A percentile compares a stretch with the other conserved stretches of the same genome.
Evolutionary conservation across 495 filamentous ascomycete genomes (phyloP).

Genomic region (Letharia lupina): DNA sequence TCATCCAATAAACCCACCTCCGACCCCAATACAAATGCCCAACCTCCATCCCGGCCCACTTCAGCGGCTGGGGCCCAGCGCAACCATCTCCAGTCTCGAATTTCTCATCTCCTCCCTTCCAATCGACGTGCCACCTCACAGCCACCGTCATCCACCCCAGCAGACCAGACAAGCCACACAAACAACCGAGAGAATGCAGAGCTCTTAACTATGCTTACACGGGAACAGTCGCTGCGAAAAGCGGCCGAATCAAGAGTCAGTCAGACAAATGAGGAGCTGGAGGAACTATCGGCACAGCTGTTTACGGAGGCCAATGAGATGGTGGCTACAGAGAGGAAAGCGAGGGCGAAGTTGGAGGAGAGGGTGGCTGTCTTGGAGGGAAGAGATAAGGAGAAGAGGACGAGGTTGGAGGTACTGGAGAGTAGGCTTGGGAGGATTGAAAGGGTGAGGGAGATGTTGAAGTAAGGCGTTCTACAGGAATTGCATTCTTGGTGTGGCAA

Average conservation of each 20-base stretch:
- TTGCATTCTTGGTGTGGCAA: not conserved
- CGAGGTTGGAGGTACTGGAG: slow-evolving; percentile 65
- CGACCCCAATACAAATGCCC: slow-evolving; percentile 28
- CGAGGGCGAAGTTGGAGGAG: slow-evolving; percentile 70
- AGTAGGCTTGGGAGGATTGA: slow-evolving; percentile 72
- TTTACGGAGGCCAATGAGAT: slow-evolving; percentile 97
- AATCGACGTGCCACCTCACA: slow-evolving; percentile 41
- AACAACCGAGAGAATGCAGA: slow-evolving; percentile 37
- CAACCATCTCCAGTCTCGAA: slow-evolving; percentile 17
- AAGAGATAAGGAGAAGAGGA: slow-evolving; percentile 61
- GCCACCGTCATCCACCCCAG: slow-evolving; percentile 36
- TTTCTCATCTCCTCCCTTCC: slow-evolving; percentile 28
- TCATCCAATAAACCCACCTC: slow-evolving; percentile 30
- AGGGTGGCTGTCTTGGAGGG: slow-evolving; percentile 59
- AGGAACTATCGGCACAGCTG: slow-evolving; percentile 76
- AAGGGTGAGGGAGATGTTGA: slow-evolving; percentile 55
- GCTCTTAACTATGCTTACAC: slow-evolving; percentile 57
- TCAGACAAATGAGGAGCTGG: slow-evolving; percentile 69
- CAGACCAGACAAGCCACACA: slow-evolving; percentile 24
- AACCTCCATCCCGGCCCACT: slow-evolving; percentile 36
- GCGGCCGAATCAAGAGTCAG: slow-evolving; percentile 66
- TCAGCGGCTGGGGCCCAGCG: slow-evolving; percentile 38
- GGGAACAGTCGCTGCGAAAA: slow-evolving; percentile 62
- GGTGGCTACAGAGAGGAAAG: slow-evolving; percentile 82
- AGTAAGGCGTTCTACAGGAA: slow-evolving; percentile 19